These are phyloP conservation scores for bread wheat (Triticum aestivum) DNA, from an alignment of 176 grass and related monocot species.

Conservation along the genomic window DNA sequence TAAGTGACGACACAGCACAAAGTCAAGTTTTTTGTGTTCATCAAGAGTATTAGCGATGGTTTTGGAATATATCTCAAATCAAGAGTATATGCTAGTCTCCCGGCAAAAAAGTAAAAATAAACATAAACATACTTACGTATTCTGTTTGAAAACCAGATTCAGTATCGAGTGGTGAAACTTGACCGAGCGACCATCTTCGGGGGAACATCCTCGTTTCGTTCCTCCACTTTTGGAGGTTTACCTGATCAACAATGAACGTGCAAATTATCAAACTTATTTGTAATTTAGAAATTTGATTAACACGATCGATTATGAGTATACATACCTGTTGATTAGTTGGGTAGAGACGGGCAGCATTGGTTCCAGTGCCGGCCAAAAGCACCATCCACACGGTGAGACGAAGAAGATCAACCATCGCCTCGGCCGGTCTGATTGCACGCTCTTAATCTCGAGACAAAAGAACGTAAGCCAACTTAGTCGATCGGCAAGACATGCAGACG, in stretches of 20 bases:
- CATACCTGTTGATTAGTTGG: neutral
- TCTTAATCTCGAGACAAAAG: neutral
- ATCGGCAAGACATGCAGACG: neutral
- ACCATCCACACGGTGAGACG: neutral
- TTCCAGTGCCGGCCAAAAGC: neutral
- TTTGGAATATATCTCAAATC: too few relatives aligned
- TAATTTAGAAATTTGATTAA: neutral
- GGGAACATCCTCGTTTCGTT: neutral
- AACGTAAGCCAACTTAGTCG: neutral
- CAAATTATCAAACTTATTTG: neutral
- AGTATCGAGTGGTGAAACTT: neutral
- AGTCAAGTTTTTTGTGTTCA: too few relatives aligned
- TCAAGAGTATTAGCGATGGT: too few relatives aligned
- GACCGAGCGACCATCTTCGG: neutral
- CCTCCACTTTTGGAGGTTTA: neutral
- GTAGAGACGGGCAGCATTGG: neutral
- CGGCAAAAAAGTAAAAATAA: too few relatives aligned
- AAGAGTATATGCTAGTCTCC: too few relatives aligned
- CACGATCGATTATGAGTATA: too few relatives aligned
- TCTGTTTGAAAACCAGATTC: neutral
- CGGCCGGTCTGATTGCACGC: neutral
- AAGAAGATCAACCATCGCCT: neutral
- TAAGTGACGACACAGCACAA: neutral
- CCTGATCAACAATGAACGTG: neutral
- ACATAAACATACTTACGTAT: neutral